Evolutionary conservation across 2,329 filamentous ascomycete genomes (phyloP).

Genomic region (Zymoseptoria crescenta): DNA sequence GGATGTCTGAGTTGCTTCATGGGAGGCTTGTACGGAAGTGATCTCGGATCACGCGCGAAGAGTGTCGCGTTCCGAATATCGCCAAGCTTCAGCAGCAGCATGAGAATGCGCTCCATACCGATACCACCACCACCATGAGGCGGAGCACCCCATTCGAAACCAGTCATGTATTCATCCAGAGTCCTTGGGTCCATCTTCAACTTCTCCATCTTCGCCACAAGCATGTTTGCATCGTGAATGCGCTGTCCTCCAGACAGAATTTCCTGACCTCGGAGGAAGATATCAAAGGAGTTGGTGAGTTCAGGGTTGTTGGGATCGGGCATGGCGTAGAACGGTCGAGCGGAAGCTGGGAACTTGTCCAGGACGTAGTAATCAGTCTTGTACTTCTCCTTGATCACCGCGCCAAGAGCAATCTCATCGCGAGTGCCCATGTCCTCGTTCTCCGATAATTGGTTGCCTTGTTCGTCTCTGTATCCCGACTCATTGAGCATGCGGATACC

Average conservation of each 20-base stretch:
- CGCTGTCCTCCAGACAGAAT: conserved; percentile 88
- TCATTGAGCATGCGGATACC: conserved; percentile 73
- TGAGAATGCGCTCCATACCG: conserved; percentile 79
- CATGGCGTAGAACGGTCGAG: conserved; percentile 87
- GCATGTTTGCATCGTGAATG: conserved; percentile 69
- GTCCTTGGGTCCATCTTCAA: conserved; percentile 68
- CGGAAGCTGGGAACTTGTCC: conserved; percentile 81
- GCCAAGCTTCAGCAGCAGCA: conserved; percentile 75
- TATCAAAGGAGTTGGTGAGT: conserved; percentile 88
- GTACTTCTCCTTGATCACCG: conserved; percentile 78
- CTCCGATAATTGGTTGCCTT: conserved; percentile 61
- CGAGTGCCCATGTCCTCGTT: conserved; percentile 77
- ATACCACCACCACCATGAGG: conserved; percentile 87
- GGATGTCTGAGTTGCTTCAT: conserved; percentile 67
- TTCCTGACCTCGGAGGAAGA: conserved; percentile 88
- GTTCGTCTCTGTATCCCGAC: conserved; percentile 67
- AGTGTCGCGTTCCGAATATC: conserved; percentile 84
- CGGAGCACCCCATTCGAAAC: conserved; percentile 80
- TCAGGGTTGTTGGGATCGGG: conserved; percentile 63
- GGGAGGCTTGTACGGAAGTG: conserved; percentile 61
- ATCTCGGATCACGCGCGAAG: conserved; percentile 83
- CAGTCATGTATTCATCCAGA: conserved; percentile 85
- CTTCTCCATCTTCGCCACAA: conserved; percentile 69
- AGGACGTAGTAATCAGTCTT: conserved; percentile 87
- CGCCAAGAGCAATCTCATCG: conserved; percentile 78